Percentiles rank a stretch among this genome's conserved stretches.
phyloP scores from a whole-genome alignment of 1,284 basidiomycete genomes.

The Hemileia vastatrix region DNA sequence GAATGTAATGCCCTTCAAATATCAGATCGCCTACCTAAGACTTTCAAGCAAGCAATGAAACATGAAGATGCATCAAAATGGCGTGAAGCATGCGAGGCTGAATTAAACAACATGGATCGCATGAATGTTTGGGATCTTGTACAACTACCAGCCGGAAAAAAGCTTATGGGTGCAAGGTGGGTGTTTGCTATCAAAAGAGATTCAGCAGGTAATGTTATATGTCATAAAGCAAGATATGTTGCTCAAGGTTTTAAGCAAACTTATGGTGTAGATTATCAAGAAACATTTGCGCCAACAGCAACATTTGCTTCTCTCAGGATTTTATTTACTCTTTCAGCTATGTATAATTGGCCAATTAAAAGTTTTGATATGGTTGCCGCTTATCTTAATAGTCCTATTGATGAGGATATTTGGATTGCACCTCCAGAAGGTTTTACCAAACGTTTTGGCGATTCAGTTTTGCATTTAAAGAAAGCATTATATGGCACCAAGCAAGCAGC shows the following conservation, averaged over 20 bases:
- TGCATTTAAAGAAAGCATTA: slow-evolving; percentile 3
- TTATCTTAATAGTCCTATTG: slow-evolving; percentile 9
- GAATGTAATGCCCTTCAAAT: too few relatives aligned
- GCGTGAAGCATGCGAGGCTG: background rate
- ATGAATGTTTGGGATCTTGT: background rate
- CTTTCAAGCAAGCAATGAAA: background rate
- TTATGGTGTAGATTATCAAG: background rate
- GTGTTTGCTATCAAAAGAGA: background rate
- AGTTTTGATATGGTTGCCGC: slow-evolving; percentile 11
- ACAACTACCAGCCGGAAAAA: background rate
- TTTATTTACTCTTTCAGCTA: background rate
- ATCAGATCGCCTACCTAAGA: background rate
- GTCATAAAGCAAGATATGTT: background rate
- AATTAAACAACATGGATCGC: background rate
- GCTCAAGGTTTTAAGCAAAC: background rate
- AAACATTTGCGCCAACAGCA: slow-evolving; percentile 2
- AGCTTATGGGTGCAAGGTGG: background rate
- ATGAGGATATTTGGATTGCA: slow-evolving; percentile 5
- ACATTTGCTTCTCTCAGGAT: slow-evolving; percentile 4
- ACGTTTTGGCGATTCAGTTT: too few relatives aligned
- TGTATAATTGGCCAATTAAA: background rate
- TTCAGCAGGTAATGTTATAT: background rate
- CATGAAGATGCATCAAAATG: background rate
- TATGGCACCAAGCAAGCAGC: slow-evolving; percentile 12
- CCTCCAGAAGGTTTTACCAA: background rate